phyloP scores from a whole-genome alignment of 2,329 filamentous ascomycete species.

The Colletotrichum magnum region DNA sequence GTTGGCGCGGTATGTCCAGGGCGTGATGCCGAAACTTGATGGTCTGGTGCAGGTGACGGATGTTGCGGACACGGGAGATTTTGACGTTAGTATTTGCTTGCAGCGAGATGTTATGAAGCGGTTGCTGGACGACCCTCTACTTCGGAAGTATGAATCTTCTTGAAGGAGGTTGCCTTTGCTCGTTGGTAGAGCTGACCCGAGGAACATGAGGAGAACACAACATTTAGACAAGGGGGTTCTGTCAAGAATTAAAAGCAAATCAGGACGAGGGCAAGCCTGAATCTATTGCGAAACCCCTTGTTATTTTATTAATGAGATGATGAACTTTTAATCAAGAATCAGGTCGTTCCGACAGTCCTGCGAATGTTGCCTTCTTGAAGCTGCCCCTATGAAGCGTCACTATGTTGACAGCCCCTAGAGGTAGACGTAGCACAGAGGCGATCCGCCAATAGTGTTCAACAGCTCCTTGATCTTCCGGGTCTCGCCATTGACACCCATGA shows the following conservation, averaged over 20 bases:
- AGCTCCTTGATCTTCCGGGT: constrained; percentile 48
- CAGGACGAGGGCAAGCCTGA: too few species aligned
- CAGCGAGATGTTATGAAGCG: constrained; percentile 47
- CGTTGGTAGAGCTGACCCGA: too few species aligned
- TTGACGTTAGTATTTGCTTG: constrained; percentile 53
- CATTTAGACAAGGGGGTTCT: too few species aligned
- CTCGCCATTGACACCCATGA: constrained; percentile 46
- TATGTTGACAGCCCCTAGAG: constrained; percentile 6
- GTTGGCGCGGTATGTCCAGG: constrained; percentile 55
- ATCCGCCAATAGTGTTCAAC: constrained; percentile 48
- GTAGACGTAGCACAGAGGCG: constrained; percentile 54
- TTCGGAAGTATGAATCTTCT: constrained; percentile 22
- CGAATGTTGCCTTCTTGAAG: too few species aligned
- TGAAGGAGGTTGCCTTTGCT: background rate
- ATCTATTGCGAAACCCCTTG: too few species aligned
- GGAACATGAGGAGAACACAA: too few species aligned
- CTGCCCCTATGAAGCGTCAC: too few species aligned
- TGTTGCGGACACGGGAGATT: constrained; percentile 46
- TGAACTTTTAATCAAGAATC: too few species aligned
- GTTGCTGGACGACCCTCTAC: constrained; percentile 46
- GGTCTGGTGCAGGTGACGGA: constrained; percentile 60
- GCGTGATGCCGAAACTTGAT: constrained; percentile 58
- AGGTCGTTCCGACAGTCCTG: too few species aligned
- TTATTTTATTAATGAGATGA: too few species aligned
- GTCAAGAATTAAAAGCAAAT: too few species aligned